Evolutionary conservation across 768 basidiomycete species (phyloP).

Genomic region (Pulveroboletus sp.): DNA sequence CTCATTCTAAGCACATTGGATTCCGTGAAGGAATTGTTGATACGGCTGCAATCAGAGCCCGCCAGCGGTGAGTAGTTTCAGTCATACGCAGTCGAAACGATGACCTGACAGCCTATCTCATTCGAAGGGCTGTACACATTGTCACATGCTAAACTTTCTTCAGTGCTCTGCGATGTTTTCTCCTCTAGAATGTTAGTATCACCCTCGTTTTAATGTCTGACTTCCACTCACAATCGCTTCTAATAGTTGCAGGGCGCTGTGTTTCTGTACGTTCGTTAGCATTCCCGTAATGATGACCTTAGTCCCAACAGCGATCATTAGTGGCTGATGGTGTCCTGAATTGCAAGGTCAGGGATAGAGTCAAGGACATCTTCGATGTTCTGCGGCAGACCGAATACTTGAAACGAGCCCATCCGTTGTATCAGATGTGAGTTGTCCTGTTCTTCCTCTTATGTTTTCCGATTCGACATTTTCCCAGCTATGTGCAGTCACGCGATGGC

Average conservation of each 20-base stretch:
- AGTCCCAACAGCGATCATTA: not conserved
- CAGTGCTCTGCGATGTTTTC: constrained; percentile 35
- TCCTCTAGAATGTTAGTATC: constrained; percentile 44
- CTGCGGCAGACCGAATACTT: constrained; percentile 1
- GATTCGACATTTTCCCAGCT: not conserved
- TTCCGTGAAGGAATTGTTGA: constrained; percentile 25
- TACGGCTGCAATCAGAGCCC: constrained; percentile 27
- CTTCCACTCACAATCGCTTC: not conserved
- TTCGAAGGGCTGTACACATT: constrained; percentile 1
- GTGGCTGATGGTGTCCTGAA: constrained; percentile 28
- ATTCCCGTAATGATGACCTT: not conserved
- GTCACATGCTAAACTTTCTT: constrained; percentile 11
- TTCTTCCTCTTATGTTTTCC: not conserved
- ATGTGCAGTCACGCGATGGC: not conserved
- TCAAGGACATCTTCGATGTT: constrained; percentile 6
- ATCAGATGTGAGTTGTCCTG: constrained; percentile 1
- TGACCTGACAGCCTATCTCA: not conserved
- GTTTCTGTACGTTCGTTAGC: constrained; percentile 38
- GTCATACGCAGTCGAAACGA: too few relatives aligned
- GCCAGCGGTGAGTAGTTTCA: constrained; percentile 23
- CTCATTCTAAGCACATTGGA: constrained; percentile 32
- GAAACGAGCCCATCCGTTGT: constrained; percentile 3
- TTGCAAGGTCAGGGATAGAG: too few relatives aligned
- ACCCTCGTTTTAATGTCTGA: not conserved
- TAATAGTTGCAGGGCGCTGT: constrained; percentile 44